Percentiles rank a stretch among this genome's conserved stretches.
These are phyloP conservation scores for Dioscorea zingiberensis DNA, from an alignment of 106 monocot genomes.

Conservation along the genomic window DNA sequence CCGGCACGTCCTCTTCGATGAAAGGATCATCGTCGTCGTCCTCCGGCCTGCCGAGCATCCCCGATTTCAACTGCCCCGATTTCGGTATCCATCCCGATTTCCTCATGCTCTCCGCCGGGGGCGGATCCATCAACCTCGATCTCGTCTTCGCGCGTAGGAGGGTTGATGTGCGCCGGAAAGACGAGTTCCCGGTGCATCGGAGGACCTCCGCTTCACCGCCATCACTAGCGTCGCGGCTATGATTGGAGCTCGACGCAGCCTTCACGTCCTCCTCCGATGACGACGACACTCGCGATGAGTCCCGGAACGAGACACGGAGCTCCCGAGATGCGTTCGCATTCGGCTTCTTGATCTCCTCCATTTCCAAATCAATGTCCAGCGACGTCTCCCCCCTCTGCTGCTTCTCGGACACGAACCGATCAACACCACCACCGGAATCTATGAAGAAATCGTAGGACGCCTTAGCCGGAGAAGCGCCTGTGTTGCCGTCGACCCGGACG, in stretches of 20 bases:
- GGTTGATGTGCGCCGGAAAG: background rate
- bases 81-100: background rate
- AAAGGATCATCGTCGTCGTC: conserved; percentile 33
- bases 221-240: too few species aligned
- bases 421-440: conserved; percentile 38
- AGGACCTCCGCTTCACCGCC: conserved; percentile 3
- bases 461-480: too few species aligned
- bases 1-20: conserved; percentile 25
- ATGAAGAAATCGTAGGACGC: conserved; percentile 30
- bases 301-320: conserved; percentile 52
- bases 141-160: conserved; percentile 4
- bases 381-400: conserved; percentile 31
- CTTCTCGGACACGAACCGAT: conserved; percentile 42
- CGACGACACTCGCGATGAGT: conserved; percentile 10
- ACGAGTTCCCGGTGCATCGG: conserved; percentile 4
- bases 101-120: background rate
- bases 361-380: conserved; percentile 59
- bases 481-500: conserved; percentile 43
- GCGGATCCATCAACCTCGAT: conserved; percentile 10
- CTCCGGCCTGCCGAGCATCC: background rate
- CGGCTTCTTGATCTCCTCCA: conserved; percentile 42
- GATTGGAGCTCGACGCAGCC: background rate
- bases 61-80: conserved; percentile 7
- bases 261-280: conserved; percentile 27
- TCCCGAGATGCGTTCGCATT: conserved; percentile 27